Base-by-base conservation (phyloP, 768 basidiomycete species). In the Gyrodon lividus region DNA sequence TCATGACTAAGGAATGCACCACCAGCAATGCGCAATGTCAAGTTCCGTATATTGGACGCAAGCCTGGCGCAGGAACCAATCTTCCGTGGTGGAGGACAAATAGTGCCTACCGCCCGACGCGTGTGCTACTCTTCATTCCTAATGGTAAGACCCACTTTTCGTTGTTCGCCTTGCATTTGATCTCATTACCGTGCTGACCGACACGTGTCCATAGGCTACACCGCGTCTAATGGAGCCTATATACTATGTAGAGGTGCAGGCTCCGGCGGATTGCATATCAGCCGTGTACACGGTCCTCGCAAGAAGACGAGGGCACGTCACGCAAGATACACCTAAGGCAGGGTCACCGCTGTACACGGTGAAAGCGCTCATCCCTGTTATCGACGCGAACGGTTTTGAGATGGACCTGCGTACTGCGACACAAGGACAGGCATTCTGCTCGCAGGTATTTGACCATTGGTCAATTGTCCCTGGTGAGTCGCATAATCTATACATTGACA, bases 111-210 rank as follows among this genome's bases (percentile, higher is more conserved):
- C 12, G 93, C 94, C n/a, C 86, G 97, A 56, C 85, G 97, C 31
- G 97, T 98, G 51, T 99, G 97, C 73, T 99, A 99, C 65, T 98
- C 97, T 26, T 97, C 94, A 9, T 98, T 98, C 81, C 75, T 99
- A 54, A 96, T 98, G 89, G 95, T 93, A 66, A 72, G 85, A 17
- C 26, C 37, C 41, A 34, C 40, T 37, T 46, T 55, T 42, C n/a
- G 14, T 13, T 69, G 50, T 43, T 31, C 48, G 43, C 48, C 12
- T 38, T 17, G 26, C 30, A 14, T 42, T 44, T 2, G 12, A n/a
- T 43, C 54, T 42, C 44, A 51, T 45, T 45, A 6, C 19, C 16
- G 14, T 33, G 28, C 17, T 43, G n/a, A 30, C 42, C 24, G 26
- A 52, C 14, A 16, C 24, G 14, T 20, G 16, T 16, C n/a, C 19